These are phyloP conservation scores for Camellia japonica DNA, from an alignment of 148 eudicot genomes.

Conservation along the genomic window DNA sequence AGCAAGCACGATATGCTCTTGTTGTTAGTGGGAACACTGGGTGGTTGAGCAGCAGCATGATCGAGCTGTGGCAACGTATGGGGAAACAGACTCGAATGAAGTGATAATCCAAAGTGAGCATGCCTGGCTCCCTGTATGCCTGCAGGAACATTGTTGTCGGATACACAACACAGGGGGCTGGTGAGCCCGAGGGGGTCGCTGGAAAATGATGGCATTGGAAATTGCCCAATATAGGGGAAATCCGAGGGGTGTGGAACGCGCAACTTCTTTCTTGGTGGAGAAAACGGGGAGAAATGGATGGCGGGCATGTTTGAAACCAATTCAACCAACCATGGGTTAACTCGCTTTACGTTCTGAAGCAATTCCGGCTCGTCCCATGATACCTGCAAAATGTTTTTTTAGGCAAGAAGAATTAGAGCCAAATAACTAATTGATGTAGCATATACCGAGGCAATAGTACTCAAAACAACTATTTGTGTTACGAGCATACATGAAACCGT, in stretches of 20 bases:
- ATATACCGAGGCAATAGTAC: not conserved
- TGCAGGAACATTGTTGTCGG: constrained; percentile 37
- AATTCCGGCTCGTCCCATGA: constrained; percentile 75
- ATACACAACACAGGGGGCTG: constrained; percentile 37
- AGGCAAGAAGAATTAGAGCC: not conserved
- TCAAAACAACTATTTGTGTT: not conserved
- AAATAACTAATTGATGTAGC: not conserved
- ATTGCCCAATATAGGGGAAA: constrained; percentile 36
- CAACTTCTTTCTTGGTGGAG: constrained; percentile 65
- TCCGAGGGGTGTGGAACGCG: constrained; percentile 53
- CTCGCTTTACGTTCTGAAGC: constrained; percentile 61
- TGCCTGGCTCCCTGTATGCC: constrained; percentile 95
- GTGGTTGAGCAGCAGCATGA: constrained; percentile 27
- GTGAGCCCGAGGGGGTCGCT: constrained; percentile 42
- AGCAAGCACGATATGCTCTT: constrained; percentile 45
- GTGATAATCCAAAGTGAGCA: constrained; percentile 42
- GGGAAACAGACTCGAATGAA: constrained; percentile 36
- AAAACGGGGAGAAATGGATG: constrained; percentile 48
- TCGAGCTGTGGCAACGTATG: constrained; percentile 27
- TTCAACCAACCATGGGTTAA: constrained; percentile 73
- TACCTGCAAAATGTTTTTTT: constrained; percentile 33
- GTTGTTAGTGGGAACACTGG: constrained; percentile 15
- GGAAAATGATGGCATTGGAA: constrained; percentile 32
- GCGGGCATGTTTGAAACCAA: constrained; percentile 53
- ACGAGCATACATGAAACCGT: not conserved